Evolutionary conservation across 495 filamentous ascomycete genomes (phyloP).

Genomic region (Lindgomyces ingoldianus): DNA sequence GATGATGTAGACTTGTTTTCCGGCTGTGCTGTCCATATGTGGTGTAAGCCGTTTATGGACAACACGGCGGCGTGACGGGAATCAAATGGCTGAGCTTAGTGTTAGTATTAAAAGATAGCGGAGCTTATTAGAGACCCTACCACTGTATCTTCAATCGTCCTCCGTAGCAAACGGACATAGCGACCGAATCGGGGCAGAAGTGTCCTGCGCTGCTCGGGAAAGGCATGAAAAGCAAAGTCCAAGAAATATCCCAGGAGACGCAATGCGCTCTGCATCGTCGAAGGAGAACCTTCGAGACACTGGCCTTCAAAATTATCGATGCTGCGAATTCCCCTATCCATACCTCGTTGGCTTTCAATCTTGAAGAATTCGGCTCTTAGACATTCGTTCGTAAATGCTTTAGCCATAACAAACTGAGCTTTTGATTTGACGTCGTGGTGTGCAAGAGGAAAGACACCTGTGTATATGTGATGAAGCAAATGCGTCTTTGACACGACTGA

Average conservation of each 20-base stretch:
- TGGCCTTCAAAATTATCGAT: constrained; percentile 19
- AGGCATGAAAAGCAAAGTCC: constrained; percentile 6
- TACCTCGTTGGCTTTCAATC: background rate
- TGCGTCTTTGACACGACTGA: too few species aligned
- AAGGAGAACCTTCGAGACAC: constrained; percentile 20
- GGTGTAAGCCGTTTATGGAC: constrained; percentile 16
- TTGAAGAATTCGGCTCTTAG: constrained; percentile 1
- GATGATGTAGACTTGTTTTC: background rate
- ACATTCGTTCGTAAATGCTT: background rate
- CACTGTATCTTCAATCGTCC: constrained; percentile 19
- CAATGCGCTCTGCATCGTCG: constrained; percentile 25
- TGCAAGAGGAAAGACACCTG: too few species aligned
- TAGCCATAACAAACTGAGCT: constrained; percentile 13
- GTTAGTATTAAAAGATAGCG: background rate
- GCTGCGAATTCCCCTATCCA: background rate
- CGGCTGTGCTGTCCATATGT: constrained; percentile 17
- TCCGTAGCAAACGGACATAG: constrained; percentile 20
- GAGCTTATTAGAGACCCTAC: constrained; percentile 9
- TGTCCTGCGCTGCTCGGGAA: background rate
- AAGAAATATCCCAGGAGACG: constrained; percentile 27
- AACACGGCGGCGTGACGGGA: constrained; percentile 28
- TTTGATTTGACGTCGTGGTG: too few species aligned
- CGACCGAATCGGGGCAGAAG: background rate
- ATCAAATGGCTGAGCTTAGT: constrained; percentile 29
- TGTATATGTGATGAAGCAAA: too few species aligned